Percentiles rank a stretch among this genome's conserved stretches.
These are phyloP conservation scores for Kwoniella sp. DNA, from an alignment of 768 basidiomycete species.

Conservation along the genomic window DNA sequence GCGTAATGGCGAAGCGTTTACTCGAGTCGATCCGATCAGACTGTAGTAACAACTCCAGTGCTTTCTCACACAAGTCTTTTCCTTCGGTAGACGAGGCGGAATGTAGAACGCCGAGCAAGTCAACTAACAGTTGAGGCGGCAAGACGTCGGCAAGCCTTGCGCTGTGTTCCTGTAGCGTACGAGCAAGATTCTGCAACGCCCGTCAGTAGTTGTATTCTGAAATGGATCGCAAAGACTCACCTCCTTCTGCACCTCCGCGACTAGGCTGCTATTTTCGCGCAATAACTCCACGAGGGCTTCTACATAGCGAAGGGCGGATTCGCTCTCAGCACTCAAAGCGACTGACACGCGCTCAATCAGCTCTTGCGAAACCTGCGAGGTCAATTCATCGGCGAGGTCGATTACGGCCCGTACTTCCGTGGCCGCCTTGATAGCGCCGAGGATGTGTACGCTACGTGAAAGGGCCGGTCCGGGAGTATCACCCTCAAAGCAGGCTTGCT, in stretches of 20 bases:
- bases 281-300: slow-evolving; percentile 14
- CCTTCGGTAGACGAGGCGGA: background rate
- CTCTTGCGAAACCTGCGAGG: background rate
- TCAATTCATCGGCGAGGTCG: background rate
- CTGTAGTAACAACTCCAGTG: background rate
- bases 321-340: slow-evolving; percentile 1
- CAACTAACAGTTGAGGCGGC: slow-evolving; percentile 4
- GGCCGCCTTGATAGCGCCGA: slow-evolving; percentile 4
- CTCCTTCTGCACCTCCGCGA: no score
- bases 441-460: slow-evolving; percentile 2
- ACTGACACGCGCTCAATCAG: background rate
- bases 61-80: background rate
- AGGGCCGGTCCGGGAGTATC: background rate
- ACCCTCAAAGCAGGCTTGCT: no score
- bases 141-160: background rate
- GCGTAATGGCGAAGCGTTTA: slow-evolving; percentile 22
- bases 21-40: background rate
- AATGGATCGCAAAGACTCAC: no score
- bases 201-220: no score
- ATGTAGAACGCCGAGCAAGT: slow-evolving; percentile 2
- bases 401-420: background rate
- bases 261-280: no score
- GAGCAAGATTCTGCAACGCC: background rate
- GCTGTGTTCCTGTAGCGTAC: background rate
- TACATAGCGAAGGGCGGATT: background rate